These are phyloP conservation scores for Kwoniella shandongensis DNA, from an alignment of 768 basidiomycete genomes.

Conservation along the genomic window DNA sequence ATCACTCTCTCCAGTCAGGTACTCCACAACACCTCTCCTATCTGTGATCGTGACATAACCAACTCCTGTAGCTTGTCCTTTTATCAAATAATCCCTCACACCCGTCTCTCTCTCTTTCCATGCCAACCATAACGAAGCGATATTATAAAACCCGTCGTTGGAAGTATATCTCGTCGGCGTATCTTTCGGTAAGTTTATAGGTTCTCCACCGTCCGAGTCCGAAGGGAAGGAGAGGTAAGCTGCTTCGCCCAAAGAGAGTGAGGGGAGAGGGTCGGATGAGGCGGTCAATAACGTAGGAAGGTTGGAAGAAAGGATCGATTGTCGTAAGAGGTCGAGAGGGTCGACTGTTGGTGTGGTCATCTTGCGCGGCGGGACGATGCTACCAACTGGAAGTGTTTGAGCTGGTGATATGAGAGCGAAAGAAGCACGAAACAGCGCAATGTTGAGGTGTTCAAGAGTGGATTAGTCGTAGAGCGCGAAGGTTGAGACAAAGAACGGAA, in stretches of 20 bases:
- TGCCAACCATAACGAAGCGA: conserved; percentile 80
- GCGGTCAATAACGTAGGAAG: conserved; percentile 46
- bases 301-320: conserved; percentile 32
- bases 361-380: not conserved
- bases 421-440: no score
- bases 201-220: conserved; percentile 9
- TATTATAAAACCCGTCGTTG: conserved; percentile 64
- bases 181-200: conserved; percentile 63
- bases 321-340: conserved; percentile 50
- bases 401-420: no score
- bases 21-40: conserved; percentile 80
- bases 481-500: no score
- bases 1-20: conserved; percentile 65
- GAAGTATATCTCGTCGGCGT: conserved; percentile 73
- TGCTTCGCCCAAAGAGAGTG: conserved; percentile 60
- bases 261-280: conserved; percentile 46
- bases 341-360: conserved; percentile 26
- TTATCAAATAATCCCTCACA: conserved; percentile 84
- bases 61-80: conserved; percentile 72
- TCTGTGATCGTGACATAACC: conserved; percentile 83
- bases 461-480: no score
- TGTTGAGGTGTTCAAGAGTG: no score
- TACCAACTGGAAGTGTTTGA: no score
- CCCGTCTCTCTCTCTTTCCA: conserved; percentile 73
- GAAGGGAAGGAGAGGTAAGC: conserved; percentile 63